Evolutionary conservation across 2,329 filamentous ascomycete species (phyloP).

Genomic region (Pseudogymnoascus sp.): DNA sequence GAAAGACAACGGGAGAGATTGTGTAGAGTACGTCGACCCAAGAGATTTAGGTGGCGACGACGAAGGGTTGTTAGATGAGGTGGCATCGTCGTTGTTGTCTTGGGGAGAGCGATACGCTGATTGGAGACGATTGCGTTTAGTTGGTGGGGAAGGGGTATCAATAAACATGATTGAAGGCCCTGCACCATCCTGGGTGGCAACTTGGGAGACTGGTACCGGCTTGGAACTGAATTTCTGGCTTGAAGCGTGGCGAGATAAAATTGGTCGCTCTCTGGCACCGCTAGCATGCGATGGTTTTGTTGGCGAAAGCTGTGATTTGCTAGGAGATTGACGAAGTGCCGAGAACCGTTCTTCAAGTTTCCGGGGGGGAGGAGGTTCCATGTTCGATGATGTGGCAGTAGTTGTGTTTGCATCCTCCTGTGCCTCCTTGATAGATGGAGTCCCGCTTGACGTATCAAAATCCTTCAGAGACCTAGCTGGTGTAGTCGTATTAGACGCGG

Average conservation of each 20-base stretch:
- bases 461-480: not conserved
- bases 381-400: not conserved
- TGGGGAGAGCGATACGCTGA: slow-evolving; percentile 22
- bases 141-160: slow-evolving; percentile 33
- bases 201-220: slow-evolving; percentile 63
- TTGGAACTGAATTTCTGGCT: slow-evolving; percentile 63
- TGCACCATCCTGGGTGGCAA: slow-evolving; percentile 57
- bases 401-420: not conserved
- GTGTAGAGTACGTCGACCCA: slow-evolving; percentile 48
- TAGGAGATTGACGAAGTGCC: not conserved
- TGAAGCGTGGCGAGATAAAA: slow-evolving; percentile 48
- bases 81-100: slow-evolving; percentile 12
- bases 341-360: slow-evolving; percentile 5
- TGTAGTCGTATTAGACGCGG: not conserved
- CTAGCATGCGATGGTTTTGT: not conserved
- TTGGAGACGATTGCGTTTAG: slow-evolving; percentile 19
- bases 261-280: slow-evolving; percentile 33
- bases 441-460: not conserved
- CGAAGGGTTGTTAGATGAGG: slow-evolving; percentile 28
- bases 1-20: slow-evolving; percentile 67
- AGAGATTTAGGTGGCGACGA: slow-evolving; percentile 5
- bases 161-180: slow-evolving; percentile 73
- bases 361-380: not conserved
- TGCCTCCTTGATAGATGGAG: not conserved
- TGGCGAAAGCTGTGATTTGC: slow-evolving; percentile 1